These are phyloP conservation scores for Aquanectria penicillioides DNA, from an alignment of 2,329 filamentous ascomycete species.

Conservation along the genomic window DNA sequence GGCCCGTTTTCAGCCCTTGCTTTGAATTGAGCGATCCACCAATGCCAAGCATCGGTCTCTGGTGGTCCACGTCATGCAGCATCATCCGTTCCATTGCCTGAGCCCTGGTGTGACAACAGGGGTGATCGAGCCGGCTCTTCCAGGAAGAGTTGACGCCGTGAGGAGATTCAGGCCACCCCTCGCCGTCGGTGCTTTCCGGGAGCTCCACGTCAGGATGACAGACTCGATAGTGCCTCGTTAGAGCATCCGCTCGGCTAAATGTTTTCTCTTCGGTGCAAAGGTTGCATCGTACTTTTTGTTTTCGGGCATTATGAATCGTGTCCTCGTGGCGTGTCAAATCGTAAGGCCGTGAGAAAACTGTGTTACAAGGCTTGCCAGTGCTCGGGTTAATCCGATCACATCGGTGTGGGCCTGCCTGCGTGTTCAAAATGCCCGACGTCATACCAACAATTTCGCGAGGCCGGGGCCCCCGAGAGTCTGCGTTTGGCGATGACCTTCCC, in stretches of 20 bases:
- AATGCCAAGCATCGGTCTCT: conserved; percentile 33
- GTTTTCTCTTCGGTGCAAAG: conserved; percentile 97
- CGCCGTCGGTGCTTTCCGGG: conserved; percentile 67
- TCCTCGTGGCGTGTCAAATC: conserved; percentile 97
- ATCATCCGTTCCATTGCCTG: conserved; percentile 34
- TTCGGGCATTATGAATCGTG: conserved; percentile 94
- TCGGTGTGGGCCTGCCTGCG: conserved; percentile 90
- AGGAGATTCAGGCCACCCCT: conserved; percentile 30
- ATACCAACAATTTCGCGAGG: conserved; percentile 50
- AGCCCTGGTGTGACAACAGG: conserved; percentile 9
- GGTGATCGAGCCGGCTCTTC: conserved; percentile 6
- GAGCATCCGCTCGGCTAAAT: conserved; percentile 92
- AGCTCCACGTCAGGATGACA: conserved; percentile 91
- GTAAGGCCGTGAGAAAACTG: conserved; percentile 93
- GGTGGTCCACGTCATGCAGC: conserved; percentile 41
- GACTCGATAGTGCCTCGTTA: conserved; percentile 93
- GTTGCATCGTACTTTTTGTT: conserved; percentile 93
- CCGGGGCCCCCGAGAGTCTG: conserved; percentile 52
- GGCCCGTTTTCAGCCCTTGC: conserved; percentile 16
- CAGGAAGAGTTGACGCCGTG: neutral
- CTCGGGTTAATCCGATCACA: conserved; percentile 95
- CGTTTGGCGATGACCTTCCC: conserved; percentile 88
- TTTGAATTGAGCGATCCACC: conserved; percentile 29
- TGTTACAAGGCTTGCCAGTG: conserved; percentile 94
- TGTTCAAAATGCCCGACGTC: conserved; percentile 73